Evolutionary conservation across 2,329 filamentous ascomycete species (phyloP).

Genomic region (Microdochium bolleyi): DNA sequence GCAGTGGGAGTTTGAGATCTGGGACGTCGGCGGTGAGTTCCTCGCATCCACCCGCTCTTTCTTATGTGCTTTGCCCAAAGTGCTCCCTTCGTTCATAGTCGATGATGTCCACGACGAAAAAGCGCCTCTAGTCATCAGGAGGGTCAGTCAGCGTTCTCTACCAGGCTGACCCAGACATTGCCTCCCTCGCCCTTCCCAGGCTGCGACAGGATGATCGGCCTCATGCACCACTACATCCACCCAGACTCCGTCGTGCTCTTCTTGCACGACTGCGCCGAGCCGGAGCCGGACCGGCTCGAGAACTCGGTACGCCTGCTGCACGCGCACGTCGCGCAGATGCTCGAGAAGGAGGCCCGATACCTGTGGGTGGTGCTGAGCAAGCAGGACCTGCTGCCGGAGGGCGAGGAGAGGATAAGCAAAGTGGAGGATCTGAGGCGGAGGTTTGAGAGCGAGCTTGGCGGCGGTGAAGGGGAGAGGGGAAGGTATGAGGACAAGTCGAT

Average conservation of each 20-base stretch:
- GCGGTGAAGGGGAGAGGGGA: too few species aligned
- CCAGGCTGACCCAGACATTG: too few species aligned
- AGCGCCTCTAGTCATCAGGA: too few species aligned
- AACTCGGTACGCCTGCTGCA: slow-evolving; percentile 17
- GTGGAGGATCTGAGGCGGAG: slow-evolving; percentile 9
- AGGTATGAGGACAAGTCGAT: neutral
- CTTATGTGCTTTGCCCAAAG: too few species aligned
- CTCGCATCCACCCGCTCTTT: too few species aligned
- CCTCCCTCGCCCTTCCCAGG: too few species aligned
- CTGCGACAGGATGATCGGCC: slow-evolving; percentile 17
- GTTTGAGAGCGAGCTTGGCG: neutral
- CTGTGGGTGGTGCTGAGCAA: slow-evolving; percentile 23
- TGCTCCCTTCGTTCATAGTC: too few species aligned
- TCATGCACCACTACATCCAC: slow-evolving; percentile 16
- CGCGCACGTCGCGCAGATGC: slow-evolving; percentile 10
- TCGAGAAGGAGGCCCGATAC: slow-evolving; percentile 9
- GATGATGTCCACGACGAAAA: too few species aligned
- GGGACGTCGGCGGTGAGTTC: slow-evolving; percentile 19
- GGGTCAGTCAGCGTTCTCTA: too few species aligned
- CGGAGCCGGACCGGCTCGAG: slow-evolving; percentile 8
- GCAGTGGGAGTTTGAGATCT: slow-evolving; percentile 13
- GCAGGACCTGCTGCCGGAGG: slow-evolving; percentile 16
- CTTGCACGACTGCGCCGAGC: slow-evolving; percentile 17
- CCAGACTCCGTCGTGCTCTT: slow-evolving; percentile 17
- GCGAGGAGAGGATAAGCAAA: slow-evolving; percentile 5